These are phyloP conservation scores for Antitrichia curtipendula DNA, from an alignment of 225 moss, liverwort and hornwort genomes.

Conservation along the genomic window DNA sequence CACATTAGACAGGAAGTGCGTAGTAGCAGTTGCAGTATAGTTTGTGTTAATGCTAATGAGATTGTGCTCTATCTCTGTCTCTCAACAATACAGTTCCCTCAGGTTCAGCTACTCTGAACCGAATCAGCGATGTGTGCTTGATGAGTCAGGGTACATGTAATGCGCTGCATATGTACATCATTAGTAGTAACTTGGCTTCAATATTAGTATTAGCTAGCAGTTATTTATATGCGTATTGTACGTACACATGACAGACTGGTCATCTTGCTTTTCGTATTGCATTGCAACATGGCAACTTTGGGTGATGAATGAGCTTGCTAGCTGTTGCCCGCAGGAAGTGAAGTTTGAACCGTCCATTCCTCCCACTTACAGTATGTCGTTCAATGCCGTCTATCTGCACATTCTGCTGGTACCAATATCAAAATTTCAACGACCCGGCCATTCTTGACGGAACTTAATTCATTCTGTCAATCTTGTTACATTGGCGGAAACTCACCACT, in stretches of 20 bases:
- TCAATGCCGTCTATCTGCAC: not conserved
- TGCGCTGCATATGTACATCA: not conserved
- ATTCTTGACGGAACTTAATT: not conserved
- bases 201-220: not conserved
- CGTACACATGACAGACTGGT: too few species aligned
- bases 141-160: not conserved
- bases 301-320: not conserved
- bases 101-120: not conserved
- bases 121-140: not conserved
- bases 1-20: not conserved
- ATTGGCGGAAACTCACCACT: not conserved
- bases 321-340: not conserved
- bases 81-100: not conserved
- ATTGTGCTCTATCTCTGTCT: not conserved
- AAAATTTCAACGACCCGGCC: not conserved
- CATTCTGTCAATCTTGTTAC: not conserved
- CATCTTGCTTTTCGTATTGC: not conserved
- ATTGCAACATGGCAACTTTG: not conserved
- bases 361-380: not conserved
- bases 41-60: not conserved
- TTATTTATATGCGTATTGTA: not conserved
- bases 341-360: not conserved
- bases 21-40: not conserved
- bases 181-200: not conserved
- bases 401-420: not conserved